Evolutionary conservation across 768 basidiomycete genomes (phyloP).

Genomic region (Tulasnella sp.): DNA sequence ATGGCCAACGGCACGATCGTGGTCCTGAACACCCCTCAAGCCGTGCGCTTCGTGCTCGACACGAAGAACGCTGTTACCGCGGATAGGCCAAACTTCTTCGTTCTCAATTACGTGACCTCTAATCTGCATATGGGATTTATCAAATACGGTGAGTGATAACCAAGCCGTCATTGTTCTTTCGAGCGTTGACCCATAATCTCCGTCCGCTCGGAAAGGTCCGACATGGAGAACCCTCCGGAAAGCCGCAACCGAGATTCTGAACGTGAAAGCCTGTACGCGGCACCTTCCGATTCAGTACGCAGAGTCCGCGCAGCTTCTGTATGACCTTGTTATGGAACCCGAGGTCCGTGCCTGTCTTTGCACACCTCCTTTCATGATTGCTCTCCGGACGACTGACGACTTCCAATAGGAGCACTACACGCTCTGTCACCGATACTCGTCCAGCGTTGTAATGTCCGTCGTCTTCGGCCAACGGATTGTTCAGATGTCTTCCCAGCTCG

Average conservation of each 20-base stretch:
- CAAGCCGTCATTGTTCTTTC: slow-evolving; percentile 35
- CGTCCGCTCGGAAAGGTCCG: not conserved
- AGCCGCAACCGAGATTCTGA: slow-evolving; percentile 35
- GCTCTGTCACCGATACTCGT: slow-evolving; percentile 43
- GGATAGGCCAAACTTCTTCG: slow-evolving; percentile 35
- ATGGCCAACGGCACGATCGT: slow-evolving; percentile 39
- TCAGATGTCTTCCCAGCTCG: not conserved
- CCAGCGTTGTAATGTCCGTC: slow-evolving; percentile 44
- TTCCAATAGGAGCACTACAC: slow-evolving; percentile 41
- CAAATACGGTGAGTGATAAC: slow-evolving; percentile 39
- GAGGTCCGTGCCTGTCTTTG: slow-evolving; percentile 37
- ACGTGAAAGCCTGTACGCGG: slow-evolving; percentile 36
- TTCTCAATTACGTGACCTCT: slow-evolving; percentile 40
- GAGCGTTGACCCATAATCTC: not conserved
- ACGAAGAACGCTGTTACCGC: slow-evolving; percentile 36
- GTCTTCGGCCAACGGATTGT: slow-evolving; percentile 46
- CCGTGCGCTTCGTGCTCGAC: slow-evolving; percentile 43
- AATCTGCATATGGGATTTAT: slow-evolving; percentile 39
- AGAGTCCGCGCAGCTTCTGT: slow-evolving; percentile 43
- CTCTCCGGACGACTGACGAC: not conserved
- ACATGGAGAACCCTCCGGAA: slow-evolving; percentile 36
- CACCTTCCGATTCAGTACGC: slow-evolving; percentile 42
- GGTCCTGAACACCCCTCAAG: slow-evolving; percentile 40
- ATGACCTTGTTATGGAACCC: slow-evolving; percentile 42
- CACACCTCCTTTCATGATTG: not conserved